Evolutionary conservation across 805 yeast species (phyloP).

Genomic region (Candida silvatica): DNA sequence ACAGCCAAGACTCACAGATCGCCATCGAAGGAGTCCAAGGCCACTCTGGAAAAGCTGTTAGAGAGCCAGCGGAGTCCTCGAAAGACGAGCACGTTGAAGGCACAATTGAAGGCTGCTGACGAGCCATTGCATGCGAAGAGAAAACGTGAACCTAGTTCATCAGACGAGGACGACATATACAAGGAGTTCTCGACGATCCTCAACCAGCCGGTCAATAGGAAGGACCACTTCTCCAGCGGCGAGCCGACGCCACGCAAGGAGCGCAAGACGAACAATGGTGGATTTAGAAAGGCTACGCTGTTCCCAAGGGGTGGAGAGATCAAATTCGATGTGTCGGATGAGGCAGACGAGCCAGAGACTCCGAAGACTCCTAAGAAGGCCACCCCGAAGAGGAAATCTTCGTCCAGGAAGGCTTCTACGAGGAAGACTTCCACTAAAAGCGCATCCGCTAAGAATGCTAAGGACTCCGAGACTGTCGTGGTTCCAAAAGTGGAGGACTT

Average conservation of each 20-base stretch:
- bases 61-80: slow-evolving; percentile 1
- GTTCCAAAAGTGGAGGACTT: too few species aligned
- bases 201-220: slow-evolving; percentile 15
- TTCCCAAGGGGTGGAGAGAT: slow-evolving; percentile 7
- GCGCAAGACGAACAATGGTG: background rate
- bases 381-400: background rate
- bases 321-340: slow-evolving; percentile 5
- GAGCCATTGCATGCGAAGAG: slow-evolving; percentile 7
- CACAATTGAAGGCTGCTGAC: background rate
- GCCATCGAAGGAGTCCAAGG: slow-evolving; percentile 2
- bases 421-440: too few species aligned
- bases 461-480: too few species aligned
- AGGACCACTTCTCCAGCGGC: slow-evolving; percentile 18
- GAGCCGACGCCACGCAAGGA: slow-evolving; percentile 7
- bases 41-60: background rate
- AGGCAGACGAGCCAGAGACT: too few species aligned
- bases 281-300: background rate
- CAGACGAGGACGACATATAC: slow-evolving; percentile 8
- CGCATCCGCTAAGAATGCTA: too few species aligned
- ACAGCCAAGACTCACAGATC: background rate
- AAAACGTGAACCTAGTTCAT: slow-evolving; percentile 10
- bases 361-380: background rate
- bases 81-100: background rate
- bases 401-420: too few species aligned
- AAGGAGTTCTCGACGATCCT: slow-evolving; percentile 14